Evolutionary conservation across 164 flowering plant genomes (phyloP).

Genomic region (Tetrastigma voinierianum): DNA sequence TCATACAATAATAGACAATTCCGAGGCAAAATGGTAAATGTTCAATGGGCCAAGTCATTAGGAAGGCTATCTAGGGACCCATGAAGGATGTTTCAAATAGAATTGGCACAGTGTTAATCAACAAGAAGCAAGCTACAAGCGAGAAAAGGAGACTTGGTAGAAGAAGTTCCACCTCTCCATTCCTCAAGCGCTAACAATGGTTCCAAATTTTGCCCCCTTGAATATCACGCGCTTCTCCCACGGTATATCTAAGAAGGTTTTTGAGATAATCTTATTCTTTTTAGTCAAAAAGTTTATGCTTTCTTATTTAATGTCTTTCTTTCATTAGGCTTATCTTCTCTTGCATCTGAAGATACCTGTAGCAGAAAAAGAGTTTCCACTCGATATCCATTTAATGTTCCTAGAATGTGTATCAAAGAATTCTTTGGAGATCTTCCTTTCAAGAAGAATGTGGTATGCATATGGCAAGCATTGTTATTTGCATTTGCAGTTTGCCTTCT

Average conservation of each 20-base stretch:
- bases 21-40: slow-evolving; percentile 19
- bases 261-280: not conserved
- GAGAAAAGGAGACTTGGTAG: slow-evolving; percentile 49
- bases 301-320: slow-evolving; percentile 16
- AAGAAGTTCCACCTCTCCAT: slow-evolving; percentile 61
- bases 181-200: slow-evolving; percentile 86
- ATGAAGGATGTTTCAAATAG: slow-evolving; percentile 69
- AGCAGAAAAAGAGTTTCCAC: slow-evolving; percentile 43
- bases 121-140: slow-evolving; percentile 21
- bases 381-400: slow-evolving; percentile 53
- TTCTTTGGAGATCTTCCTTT: slow-evolving; percentile 60
- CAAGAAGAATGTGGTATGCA: slow-evolving; percentile 37
- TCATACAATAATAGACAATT: slow-evolving; percentile 14
- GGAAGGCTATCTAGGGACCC: slow-evolving; percentile 35
- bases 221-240: slow-evolving; percentile 26
- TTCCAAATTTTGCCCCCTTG: slow-evolving; percentile 67
- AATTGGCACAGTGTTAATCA: slow-evolving; percentile 13
- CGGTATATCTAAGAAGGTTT: slow-evolving; percentile 40
- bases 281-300: not conserved
- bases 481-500: not conserved
- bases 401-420: slow-evolving; percentile 58
- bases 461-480: not conserved
- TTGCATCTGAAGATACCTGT: slow-evolving; percentile 33
- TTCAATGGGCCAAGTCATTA: slow-evolving; percentile 21
- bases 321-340: slow-evolving; percentile 41